Base-by-base conservation (phyloP, 805 yeast species). In the Pichia cabralensis region DNA sequence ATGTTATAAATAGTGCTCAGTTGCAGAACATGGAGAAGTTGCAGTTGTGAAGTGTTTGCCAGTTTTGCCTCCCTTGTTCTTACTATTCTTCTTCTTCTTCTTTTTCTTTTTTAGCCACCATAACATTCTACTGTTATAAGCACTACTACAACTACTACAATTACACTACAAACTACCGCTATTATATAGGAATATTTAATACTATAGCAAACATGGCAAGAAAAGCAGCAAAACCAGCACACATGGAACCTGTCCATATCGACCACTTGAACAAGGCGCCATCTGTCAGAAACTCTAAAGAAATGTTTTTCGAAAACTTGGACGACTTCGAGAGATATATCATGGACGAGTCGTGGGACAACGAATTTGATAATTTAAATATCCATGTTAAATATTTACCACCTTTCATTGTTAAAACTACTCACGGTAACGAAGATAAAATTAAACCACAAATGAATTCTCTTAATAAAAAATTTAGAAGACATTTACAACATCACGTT, bases 401-500 rank as follows among this genome's bases (percentile, higher is more conserved):
- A 15, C 89, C 89, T 33, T 80, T 80, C 52, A 71, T 80, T 31
- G 44, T 78, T 53, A 69, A 70, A 43, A 80, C 74, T 38, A 69
- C 76, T 41, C 82, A 76, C 44, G 72, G 76, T 38, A 75, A 79
- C 49, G 73, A 76, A 39, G 86, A 80, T 34, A 78, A 76, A 51
- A 71, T 80, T 42, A 77, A 79, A 54, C 78, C 80, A 21, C 73
- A 80, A 28, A 75, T 72, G 65, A 80, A 79, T 57, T 74, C 79
- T 41, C 74, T 80, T 52, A 75, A 78, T 38, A 71, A 74, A 47
- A 79, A 79, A 56, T 80, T 78, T 52, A 74, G 73, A 40, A 67
- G 89, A 53, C 79, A 79, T 55, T 65, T 80, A 53, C 79, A 76
- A 48, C 89, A 80, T 55, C 89, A 80, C 49, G 64, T 80, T 36